Base-by-base conservation (phyloP, 768 basidiomycete genomes). In the Candolleomyces eurysporus region DNA sequence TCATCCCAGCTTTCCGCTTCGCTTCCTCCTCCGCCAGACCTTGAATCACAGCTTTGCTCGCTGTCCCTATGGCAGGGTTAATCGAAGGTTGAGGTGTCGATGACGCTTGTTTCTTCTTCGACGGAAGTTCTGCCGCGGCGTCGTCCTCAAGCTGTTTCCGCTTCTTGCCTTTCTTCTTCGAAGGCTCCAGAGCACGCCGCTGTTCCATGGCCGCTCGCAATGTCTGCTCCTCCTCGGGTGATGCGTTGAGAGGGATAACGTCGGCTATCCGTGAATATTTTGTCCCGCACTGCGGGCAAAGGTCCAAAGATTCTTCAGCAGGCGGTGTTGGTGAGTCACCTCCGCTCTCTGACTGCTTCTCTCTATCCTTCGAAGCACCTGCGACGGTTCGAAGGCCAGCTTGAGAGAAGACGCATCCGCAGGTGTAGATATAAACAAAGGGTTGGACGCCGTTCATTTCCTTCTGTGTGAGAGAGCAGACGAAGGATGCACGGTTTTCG, bases 381-480 rank as follows among this genome's bases (percentile, higher is more conserved):
- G 85, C 66, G 52, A 94, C 81, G 3, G 89, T 87, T 60, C 86
- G 88, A 46, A 98, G 79, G 2, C 90, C 92, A 0, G 88, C 88
- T 61, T 91, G 90, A 4, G 93, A 90, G 76, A 98, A 93, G 36
- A 94, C 93, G 71, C 94, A 96, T 16, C 95, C 95, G 67, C 96
- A 98, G 0, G 88, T 76, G 14, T 82, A 79, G 65, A 98, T 73
- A 70, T 95, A 96, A 57, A 95, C 87, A 72, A 98, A 98, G 0
- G 94, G 93, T 57, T 90, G 84, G 3, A 73, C 71, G 14, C 97
- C 97, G 66, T 93, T 94, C 94, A 98, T 98, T 76, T 97, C 96
- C 72, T 94, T 93, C 64, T 92, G 77, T 1, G 90, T 93, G 56
- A 98, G 81, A 0, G 97, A 93, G 76, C 97, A 99, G 59, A 95